Evolutionary conservation across 164 flowering plant genomes (phyloP), one percentile per base, ranked within the genome.

Genomic region (Magnolia sinica): DNA sequence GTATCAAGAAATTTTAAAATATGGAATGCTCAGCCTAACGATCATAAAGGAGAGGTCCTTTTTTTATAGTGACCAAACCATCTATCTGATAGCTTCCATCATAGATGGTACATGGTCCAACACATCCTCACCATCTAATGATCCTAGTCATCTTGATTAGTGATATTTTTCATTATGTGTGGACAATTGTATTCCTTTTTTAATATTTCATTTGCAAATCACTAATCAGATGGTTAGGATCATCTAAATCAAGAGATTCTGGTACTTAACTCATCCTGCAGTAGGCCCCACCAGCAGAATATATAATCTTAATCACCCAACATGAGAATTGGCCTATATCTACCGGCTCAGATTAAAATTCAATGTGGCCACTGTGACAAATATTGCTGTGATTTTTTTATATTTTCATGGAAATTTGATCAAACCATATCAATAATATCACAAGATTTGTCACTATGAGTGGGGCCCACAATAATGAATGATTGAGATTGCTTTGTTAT

Each of bases 1-100:
- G 97, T 93, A 74, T 27, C 72, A 23, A 69, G 9, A 45, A 78
- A 10, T 37, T 49, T 27, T 10, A 29, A 68, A 24, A 19, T 23
- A 16, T 4, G 9, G 51, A 70, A 19, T 37, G 31, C 61, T 55
- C 45, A 37, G 45, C 4, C 45, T 37, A 37, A 5, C 45, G 4
- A 55, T 11, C 61, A 55, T 55, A 9, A 55, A 55, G 61, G 61
- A 55, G 13, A 55, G 61, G 61, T 55, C 61, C 61, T 13, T 55
- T 55, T 9, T 8, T 55, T 55, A 2, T 16, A 55, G 61, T 55
- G 61, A 55, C 18, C 4, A 55, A 16, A 55, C 61, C 61, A 55
- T 55, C 10, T 16, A 55, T 55, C 13, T 55, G 61, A 11, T 55
- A 55, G 61, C 61, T 55, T 55, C 18, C 61, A 55, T 55, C 18